Evolutionary conservation across 1,284 basidiomycete genomes (phyloP).

Genomic region (Austroboletus olivaceoglutinosus): DNA sequence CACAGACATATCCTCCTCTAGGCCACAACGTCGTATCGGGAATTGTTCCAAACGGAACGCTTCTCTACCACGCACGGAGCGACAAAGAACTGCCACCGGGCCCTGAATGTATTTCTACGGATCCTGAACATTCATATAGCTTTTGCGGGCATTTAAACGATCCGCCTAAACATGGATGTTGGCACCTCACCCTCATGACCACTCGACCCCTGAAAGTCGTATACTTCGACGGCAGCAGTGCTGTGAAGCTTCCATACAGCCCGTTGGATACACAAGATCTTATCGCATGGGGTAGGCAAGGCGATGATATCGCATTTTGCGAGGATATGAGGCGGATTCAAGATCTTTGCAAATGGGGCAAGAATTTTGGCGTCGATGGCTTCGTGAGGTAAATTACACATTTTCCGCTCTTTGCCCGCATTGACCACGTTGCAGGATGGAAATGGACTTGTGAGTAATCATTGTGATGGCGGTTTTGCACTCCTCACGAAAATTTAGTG

Average conservation of each 20-base stretch:
- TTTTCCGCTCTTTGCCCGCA: background rate
- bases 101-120: conserved; percentile 43
- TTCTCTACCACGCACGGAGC: conserved; percentile 41
- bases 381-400: conserved; percentile 15
- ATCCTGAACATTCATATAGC: conserved; percentile 43
- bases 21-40: conserved; percentile 46
- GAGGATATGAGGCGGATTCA: conserved; percentile 32
- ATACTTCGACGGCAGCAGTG: conserved; percentile 46
- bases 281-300: conserved; percentile 35
- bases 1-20: conserved; percentile 2
- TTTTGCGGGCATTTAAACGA: conserved; percentile 29
- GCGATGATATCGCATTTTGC: conserved; percentile 5
- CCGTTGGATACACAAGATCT: conserved; percentile 45
- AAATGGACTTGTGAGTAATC: conserved; percentile 39
- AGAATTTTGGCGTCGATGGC: conserved; percentile 35
- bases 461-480: background rate
- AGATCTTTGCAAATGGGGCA: conserved; percentile 39
- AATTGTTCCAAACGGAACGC: conserved; percentile 39
- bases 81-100: conserved; percentile 27
- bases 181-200: conserved; percentile 39
- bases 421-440: background rate
- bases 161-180: conserved; percentile 25
- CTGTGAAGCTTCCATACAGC: conserved; percentile 36
- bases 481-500: conserved; percentile 33
- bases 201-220: conserved; percentile 39